phyloP scores from a whole-genome alignment of 2,329 filamentous ascomycete genomes.

The Cordyceps cicadae region DNA sequence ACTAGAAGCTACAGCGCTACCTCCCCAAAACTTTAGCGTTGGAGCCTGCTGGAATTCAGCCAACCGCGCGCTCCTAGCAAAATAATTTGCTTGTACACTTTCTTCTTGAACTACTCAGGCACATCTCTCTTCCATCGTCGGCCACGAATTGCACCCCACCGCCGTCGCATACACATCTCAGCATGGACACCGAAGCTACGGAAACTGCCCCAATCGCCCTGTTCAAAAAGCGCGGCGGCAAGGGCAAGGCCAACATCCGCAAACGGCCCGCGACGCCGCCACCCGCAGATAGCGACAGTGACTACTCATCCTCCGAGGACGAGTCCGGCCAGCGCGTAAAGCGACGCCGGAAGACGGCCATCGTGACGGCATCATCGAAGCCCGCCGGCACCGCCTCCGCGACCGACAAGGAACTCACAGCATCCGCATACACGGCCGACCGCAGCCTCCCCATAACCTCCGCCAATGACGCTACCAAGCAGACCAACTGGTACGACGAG shows the following conservation, averaged over 20 bases:
- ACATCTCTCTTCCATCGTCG: neutral
- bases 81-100: neutral
- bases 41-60: neutral
- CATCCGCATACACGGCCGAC: conserved; percentile 53
- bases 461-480: conserved; percentile 82
- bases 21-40: neutral
- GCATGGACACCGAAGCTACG: conserved; percentile 14
- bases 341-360: conserved; percentile 60
- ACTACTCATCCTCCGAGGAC: conserved; percentile 67
- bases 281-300: conserved; percentile 54
- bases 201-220: conserved; percentile 47
- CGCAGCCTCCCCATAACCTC: conserved; percentile 53
- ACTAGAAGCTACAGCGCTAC: neutral
- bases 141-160: neutral
- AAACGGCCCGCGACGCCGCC: conserved; percentile 76
- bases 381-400: conserved; percentile 23
- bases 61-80: neutral
- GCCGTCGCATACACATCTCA: conserved; percentile 7
- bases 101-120: neutral
- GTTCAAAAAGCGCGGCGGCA: conserved; percentile 81
- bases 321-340: conserved; percentile 72
- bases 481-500: conserved; percentile 83
- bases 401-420: conserved; percentile 30
- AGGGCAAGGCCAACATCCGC: conserved; percentile 67
- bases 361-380: conserved; percentile 57